Percentiles rank a stretch among this genome's conserved stretches.
phyloP scores from a whole-genome alignment of 805 yeast genomes.

The Groenewaldozyma salmanticensis region DNA sequence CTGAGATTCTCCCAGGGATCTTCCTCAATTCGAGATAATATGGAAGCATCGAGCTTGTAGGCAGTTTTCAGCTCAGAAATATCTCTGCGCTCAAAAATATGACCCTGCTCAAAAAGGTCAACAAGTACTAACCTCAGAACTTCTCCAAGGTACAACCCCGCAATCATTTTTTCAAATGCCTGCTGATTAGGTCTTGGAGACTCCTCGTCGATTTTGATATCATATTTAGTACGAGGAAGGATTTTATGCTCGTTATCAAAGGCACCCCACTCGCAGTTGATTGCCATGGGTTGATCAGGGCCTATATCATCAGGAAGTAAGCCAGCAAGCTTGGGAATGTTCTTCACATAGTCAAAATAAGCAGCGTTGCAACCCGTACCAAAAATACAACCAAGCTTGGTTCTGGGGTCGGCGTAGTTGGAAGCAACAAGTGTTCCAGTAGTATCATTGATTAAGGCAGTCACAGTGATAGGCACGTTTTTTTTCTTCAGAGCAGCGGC shows the following conservation, averaged over 20 bases:
- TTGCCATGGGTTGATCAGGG: constrained; percentile 71
- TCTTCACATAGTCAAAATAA: constrained; percentile 66
- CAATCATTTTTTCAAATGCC: constrained; percentile 92
- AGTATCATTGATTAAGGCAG: constrained; percentile 92
- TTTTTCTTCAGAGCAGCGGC: constrained; percentile 59
- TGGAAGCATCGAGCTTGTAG: constrained; percentile 80
- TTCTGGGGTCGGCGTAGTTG: constrained; percentile 76
- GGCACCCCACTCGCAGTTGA: constrained; percentile 97
- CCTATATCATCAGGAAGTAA: constrained; percentile 53
- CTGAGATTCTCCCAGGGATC: constrained; percentile 79
- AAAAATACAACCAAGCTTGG: constrained; percentile 90
- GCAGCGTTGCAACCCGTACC: constrained; percentile 99
- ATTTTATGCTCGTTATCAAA: constrained; percentile 82
- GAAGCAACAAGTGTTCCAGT: constrained; percentile 97
- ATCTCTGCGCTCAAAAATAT: constrained; percentile 65
- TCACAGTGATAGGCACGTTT: constrained; percentile 71
- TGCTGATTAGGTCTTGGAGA: constrained; percentile 97
- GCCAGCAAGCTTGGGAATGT: constrained; percentile 77
- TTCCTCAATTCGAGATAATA: constrained; percentile 77
- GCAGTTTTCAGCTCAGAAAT: constrained; percentile 48
- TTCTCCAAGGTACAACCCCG: constrained; percentile 95
- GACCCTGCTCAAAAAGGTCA: constrained; percentile 56
- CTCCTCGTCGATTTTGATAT: constrained; percentile 64
- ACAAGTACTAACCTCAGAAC: constrained; percentile 68
- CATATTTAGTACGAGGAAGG: constrained; percentile 87